Evolutionary conservation across 2,329 filamentous ascomycete genomes (phyloP).

Genomic region (Alternaria arbusti): DNA sequence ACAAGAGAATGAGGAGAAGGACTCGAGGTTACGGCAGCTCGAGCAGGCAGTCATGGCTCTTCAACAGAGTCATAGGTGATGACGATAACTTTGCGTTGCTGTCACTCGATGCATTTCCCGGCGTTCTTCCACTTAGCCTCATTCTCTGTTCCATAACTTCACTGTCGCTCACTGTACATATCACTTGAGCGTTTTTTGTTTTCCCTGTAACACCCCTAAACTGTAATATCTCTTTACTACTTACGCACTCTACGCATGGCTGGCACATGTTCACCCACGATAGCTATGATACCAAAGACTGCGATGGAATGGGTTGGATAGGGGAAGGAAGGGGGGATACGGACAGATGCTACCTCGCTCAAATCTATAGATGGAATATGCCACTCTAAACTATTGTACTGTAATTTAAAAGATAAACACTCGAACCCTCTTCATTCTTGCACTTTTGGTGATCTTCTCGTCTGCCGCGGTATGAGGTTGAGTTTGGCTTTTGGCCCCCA

Average conservation of each 20-base stretch:
- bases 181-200: conserved; percentile 3
- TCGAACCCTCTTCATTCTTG: background rate
- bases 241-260: conserved; percentile 18
- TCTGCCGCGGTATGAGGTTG: background rate
- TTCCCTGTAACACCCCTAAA: conserved; percentile 8
- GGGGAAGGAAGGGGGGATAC: background rate
- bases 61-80: conserved; percentile 36
- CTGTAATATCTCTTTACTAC: conserved; percentile 12
- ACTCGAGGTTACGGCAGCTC: conserved; percentile 44
- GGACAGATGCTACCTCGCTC: conserved; percentile 19
- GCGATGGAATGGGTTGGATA: background rate
- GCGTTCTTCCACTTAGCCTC: background rate
- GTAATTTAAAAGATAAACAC: background rate
- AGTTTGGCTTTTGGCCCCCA: conserved; percentile 12
- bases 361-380: conserved; percentile 9
- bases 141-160: conserved; percentile 24
- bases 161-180: conserved; percentile 11
- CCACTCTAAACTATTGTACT: background rate
- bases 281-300: conserved; percentile 11
- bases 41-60: conserved; percentile 44
- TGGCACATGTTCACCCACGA: conserved; percentile 26
- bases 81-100: background rate
- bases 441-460: background rate
- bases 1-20: conserved; percentile 51
- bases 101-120: background rate